Base-by-base conservation (phyloP, 2,329 filamentous ascomycete genomes). In the Leptodontidium sp. region DNA sequence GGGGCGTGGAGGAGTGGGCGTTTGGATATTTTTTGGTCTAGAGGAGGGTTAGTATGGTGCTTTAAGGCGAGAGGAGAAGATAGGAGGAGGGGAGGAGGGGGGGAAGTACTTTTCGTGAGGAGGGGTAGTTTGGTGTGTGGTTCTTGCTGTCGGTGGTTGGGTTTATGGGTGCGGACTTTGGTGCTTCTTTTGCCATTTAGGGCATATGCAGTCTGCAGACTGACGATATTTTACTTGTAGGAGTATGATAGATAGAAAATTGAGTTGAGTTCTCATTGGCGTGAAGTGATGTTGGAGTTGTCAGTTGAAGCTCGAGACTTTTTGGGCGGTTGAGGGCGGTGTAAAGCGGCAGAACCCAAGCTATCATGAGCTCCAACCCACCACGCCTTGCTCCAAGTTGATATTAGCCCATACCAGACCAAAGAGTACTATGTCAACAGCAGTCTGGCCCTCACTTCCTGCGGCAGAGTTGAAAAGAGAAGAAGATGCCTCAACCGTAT, bases 1-100 rank as follows among this genome's bases (percentile, higher is more conserved):
- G 76, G 61, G 17, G 77, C 75, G 71, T 79, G 78, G 45, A 78
- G 68, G 59, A 79, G 76, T 4, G 77, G 77, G 24, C 77, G 75
- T 70, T 79, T 79, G 58, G 69, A 68, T 35, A 79, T 77, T 67
- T 71, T 74, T 45, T 76, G 71, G 52, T 67, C 78, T 79, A 24
- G 29, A 11, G 29, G 21, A 21, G 32, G 43, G 35, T 58, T 64
- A 61, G 58, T 38, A 50, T 21, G 5, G 52, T 17, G 35, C 21
- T 40, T 52, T 40, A 32, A 11, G 52, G n/a, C 14, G 43, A 14
- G 21, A 53, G 61, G 40, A 21, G 21, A 21, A 21, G 21, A 21
- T 21, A 21, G 15, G 53, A 52, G 52, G 40, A 9, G 29, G 64
- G 26, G 45, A 24, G 61, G 21, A 24, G 38, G 12, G 47, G 24